Percentiles rank a stretch among this genome's conserved stretches.
Conservation (phyloP, 192 early-diverging fungal species). For the Phlyctochytrium bullatum region DNA sequence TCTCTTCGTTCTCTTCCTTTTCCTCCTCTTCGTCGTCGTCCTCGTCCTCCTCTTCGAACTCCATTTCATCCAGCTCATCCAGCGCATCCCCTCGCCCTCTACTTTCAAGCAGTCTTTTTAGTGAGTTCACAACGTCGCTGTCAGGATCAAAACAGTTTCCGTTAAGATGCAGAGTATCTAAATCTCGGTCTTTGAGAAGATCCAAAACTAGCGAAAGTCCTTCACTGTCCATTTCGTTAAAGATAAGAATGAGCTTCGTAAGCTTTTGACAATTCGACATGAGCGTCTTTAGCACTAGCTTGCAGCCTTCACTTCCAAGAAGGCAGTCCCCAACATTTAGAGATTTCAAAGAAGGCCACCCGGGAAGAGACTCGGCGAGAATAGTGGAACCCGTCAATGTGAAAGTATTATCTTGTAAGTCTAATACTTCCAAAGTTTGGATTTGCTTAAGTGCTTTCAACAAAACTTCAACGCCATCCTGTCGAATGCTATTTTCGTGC, state of each 20-base stretch:
- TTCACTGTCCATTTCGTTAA: constrained; percentile 84
- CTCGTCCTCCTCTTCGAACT: constrained; percentile 43
- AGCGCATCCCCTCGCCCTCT: constrained; percentile 76
- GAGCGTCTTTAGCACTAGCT: constrained; percentile 65
- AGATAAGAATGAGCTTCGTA: constrained; percentile 70
- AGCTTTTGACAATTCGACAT: constrained; percentile 42
- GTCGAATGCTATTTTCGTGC: constrained; percentile 97
- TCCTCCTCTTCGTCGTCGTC: constrained; percentile 34
- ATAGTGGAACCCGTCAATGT: constrained; percentile 75
- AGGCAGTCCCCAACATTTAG: constrained; percentile 93
- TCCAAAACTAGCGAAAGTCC: constrained; percentile 66
- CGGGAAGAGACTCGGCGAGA: constrained; percentile 70
- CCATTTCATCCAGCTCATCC: constrained; percentile 94
- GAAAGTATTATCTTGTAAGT: constrained; percentile 98
- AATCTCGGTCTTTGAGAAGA: constrained; percentile 61
- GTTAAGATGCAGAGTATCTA: constrained; percentile 78
- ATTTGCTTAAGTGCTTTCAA: constrained; percentile 61
- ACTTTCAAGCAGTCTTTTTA: constrained; percentile 65
- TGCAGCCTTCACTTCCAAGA: constrained; percentile 70
- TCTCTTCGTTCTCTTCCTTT: constrained; percentile 4
- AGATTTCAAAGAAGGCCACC: constrained; percentile 73
- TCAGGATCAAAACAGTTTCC: constrained; percentile 90
- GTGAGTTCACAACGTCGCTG: constrained; percentile 68
- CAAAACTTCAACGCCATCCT: constrained; percentile 84
- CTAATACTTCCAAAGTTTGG: constrained; percentile 67